Evolutionary conservation across 2,329 filamentous ascomycete genomes (phyloP).

Genomic region (Apiospora kogelbergensis): DNA sequence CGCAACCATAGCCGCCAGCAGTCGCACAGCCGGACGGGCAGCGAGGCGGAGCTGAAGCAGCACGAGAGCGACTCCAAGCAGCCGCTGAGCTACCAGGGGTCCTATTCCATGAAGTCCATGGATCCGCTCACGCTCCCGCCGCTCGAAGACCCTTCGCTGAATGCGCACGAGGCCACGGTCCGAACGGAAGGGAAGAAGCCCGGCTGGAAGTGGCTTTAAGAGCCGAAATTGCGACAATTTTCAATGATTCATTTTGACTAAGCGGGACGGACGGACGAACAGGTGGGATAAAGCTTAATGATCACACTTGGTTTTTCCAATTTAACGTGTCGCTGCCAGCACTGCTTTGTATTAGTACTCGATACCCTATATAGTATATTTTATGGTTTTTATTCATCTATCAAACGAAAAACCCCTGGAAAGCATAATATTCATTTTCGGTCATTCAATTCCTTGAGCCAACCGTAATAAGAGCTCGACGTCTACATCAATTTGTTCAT

Average conservation of each 20-base stretch:
- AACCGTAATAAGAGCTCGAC: neutral
- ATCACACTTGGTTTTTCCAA: neutral
- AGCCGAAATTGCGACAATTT: neutral
- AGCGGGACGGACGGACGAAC: neutral
- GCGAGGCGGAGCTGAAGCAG: conserved; percentile 21
- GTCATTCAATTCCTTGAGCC: too few relatives aligned
- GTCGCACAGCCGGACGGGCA: conserved; percentile 20
- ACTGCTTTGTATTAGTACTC: neutral
- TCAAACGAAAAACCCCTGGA: too few relatives aligned
- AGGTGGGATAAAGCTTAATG: neutral
- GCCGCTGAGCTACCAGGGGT: conserved; percentile 5
- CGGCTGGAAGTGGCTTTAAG: neutral
- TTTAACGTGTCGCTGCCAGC: neutral
- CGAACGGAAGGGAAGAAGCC: neutral
- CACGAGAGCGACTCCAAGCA: neutral
- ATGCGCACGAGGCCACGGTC: neutral
- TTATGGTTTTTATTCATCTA: neutral
- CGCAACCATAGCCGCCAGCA: neutral
- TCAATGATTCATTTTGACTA: neutral
- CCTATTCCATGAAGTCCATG: conserved; percentile 12
- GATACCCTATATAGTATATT: conserved; percentile 1
- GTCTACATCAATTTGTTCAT: neutral
- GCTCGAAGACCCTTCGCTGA: neutral
- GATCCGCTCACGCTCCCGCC: conserved; percentile 12
- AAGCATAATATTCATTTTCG: too few relatives aligned